A percentile compares a stretch with the other conserved stretches of the same genome.
Conservation (phyloP, 192 early-diverging fungal genomes). For the Coemansia sp. region DNA sequence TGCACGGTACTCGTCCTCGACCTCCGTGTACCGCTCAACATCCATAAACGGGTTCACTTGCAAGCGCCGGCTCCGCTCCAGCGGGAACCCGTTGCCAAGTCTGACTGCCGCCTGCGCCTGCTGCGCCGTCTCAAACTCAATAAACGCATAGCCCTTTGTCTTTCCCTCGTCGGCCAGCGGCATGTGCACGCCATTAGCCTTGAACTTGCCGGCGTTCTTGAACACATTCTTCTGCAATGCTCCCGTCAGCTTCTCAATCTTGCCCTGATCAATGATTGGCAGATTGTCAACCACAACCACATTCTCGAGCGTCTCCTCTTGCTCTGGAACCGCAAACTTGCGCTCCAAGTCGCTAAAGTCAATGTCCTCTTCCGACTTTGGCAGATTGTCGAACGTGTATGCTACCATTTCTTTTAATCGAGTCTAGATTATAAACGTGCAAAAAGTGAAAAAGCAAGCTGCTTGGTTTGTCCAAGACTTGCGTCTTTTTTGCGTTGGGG, state of each 20-base stretch:
- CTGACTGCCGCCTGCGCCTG: constrained; percentile 77
- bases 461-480: too few species aligned
- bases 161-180: constrained; percentile 75
- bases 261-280: constrained; percentile 81
- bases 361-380: constrained; percentile 71
- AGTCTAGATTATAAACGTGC: too few species aligned
- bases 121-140: constrained; percentile 87
- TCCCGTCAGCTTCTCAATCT: constrained; percentile 79
- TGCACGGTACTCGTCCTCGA: constrained; percentile 73
- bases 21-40: constrained; percentile 75
- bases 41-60: constrained; percentile 89
- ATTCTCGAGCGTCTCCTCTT: constrained; percentile 72
- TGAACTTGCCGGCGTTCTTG: constrained; percentile 71
- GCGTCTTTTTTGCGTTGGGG: not conserved
- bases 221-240: constrained; percentile 72
- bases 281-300: constrained; percentile 92
- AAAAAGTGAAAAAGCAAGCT: too few species aligned
- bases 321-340: constrained; percentile 65
- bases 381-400: constrained; percentile 63
- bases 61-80: constrained; percentile 81
- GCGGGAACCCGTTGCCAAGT: constrained; percentile 67
- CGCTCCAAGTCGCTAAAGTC: constrained; percentile 89
- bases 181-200: constrained; percentile 83
- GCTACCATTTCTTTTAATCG: not conserved
- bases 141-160: constrained; percentile 90